Base-by-base conservation (phyloP, 1,139 yeast genomes). In the Kodamaea plutei region DNA sequence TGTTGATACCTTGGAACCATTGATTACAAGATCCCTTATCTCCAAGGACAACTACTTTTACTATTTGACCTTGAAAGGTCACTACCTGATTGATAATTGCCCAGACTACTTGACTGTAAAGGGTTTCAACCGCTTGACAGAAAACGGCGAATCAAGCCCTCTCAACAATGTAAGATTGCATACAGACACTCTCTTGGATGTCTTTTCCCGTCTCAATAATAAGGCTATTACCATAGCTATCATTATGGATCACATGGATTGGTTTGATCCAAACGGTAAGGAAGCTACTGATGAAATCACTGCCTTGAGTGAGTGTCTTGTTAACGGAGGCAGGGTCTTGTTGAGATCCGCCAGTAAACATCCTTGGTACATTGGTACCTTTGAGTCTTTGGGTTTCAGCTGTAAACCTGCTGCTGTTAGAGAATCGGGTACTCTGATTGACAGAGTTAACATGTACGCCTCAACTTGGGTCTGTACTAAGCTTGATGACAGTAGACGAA, bases 201-300 rank as follows among this genome's bases (percentile, higher is more conserved):
- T 84, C 3, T 76, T 82, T 41, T 77, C 75, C 28, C 67, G 91
- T 40, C 62, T 84, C 36, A 64, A 76, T 21, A 66, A 70, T 33
- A 71, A 73, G 35, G 73, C 87, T 12, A 69, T 84, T 31, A 76
- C 88, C 7, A 79, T 80, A 47, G 91, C 91, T 16, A 74, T 84
- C 29, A 81, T 84, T 35, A 84, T 84, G 95, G 95, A 84, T 54
- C 95, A 84, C 53, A 82, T 84, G 91, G 95, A 84, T 56, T 84
- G 94, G 94, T 84, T 84, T 51, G 79, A 78, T 44, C 81, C 84
- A 23, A 54, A 65, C 13, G 82, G 81, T 11, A 47, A 48, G 6
- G 89, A 80, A 20, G 91, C 85, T 8, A 61, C 67, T 29, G 64
- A 69, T 32, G 94, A 84, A 54, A 79, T 84, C 43, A 52, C 66